Percentiles rank a stretch among this genome's conserved stretches.
Conservation (phyloP, 2,329 filamentous ascomycete genomes). For the Fusarium globosum region DNA sequence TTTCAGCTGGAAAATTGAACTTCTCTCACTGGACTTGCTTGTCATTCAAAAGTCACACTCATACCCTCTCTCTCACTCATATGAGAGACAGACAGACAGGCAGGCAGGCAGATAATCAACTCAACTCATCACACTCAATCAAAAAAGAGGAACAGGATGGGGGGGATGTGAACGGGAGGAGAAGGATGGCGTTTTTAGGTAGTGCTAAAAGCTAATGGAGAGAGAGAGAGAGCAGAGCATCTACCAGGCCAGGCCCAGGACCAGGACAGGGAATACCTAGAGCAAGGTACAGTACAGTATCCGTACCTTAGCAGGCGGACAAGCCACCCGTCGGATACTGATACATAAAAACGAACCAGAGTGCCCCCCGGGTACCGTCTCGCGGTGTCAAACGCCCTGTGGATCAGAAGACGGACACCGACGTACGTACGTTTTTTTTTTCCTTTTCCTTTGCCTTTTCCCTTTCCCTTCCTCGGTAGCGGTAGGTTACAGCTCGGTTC, state of each 20-base stretch:
- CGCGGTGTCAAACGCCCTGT: conserved; percentile 32
- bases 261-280: not conserved
- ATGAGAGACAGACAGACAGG: not conserved
- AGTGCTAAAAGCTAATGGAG: conserved; percentile 4
- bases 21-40: not conserved
- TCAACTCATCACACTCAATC: not conserved
- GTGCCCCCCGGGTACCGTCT: conserved; percentile 11
- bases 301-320: not conserved
- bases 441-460: not conserved
- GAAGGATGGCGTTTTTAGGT: conserved; percentile 30
- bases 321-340: conserved; percentile 32
- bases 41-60: not conserved
- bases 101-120: not conserved
- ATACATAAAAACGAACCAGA: conserved; percentile 5
- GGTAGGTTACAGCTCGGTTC: not conserved
- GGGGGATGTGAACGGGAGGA: conserved; percentile 11
- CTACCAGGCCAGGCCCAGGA: not conserved
- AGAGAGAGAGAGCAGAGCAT: not conserved
- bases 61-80: not conserved
- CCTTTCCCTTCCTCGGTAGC: conserved; percentile 13
- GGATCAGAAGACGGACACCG: conserved; percentile 36
- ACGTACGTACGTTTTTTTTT: not conserved
- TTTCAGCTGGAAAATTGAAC: conserved; percentile 20
- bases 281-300: conserved; percentile 5
- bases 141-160: not conserved